Evolutionary conservation across 2,329 filamentous ascomycete genomes (phyloP).

Genomic region (Talaromyces albobiverticillius): DNA sequence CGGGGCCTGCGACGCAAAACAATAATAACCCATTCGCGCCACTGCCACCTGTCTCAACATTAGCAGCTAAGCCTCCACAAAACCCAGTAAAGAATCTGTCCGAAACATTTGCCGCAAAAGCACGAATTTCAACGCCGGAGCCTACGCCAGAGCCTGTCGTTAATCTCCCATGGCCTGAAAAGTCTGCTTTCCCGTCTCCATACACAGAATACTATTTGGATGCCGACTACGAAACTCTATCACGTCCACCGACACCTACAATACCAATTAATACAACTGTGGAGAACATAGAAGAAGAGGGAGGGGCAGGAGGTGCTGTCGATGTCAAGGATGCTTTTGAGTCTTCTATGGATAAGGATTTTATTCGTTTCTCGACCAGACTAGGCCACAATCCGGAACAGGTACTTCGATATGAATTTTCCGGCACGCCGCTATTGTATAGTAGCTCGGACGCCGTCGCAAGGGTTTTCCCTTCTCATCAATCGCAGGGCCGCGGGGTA

Average conservation of each 20-base stretch:
- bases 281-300: conserved; percentile 38
- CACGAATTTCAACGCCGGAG: conserved; percentile 46
- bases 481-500: conserved; percentile 4
- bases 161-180: conserved; percentile 72
- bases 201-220: conserved; percentile 82
- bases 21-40: conserved; percentile 62
- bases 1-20: conserved; percentile 29
- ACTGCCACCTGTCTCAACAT: conserved; percentile 37
- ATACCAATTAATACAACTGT: conserved; percentile 46
- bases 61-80: conserved; percentile 42
- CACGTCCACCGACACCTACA: conserved; percentile 50
- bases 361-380: conserved; percentile 76
- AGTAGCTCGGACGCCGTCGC: conserved; percentile 73
- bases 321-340: conserved; percentile 71
- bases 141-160: conserved; percentile 30
- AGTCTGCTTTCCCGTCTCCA: conserved; percentile 61
- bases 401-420: conserved; percentile 76
- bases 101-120: conserved; percentile 72
- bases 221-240: conserved; percentile 87
- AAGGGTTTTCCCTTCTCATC: conserved; percentile 49
- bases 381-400: conserved; percentile 79
- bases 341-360: conserved; percentile 69
- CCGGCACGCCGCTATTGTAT: conserved; percentile 73
- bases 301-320: conserved; percentile 27
- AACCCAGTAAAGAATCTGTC: conserved; percentile 61